Conservation (phyloP, 345 rosid genomes). For the Salix viminalis region DNA sequence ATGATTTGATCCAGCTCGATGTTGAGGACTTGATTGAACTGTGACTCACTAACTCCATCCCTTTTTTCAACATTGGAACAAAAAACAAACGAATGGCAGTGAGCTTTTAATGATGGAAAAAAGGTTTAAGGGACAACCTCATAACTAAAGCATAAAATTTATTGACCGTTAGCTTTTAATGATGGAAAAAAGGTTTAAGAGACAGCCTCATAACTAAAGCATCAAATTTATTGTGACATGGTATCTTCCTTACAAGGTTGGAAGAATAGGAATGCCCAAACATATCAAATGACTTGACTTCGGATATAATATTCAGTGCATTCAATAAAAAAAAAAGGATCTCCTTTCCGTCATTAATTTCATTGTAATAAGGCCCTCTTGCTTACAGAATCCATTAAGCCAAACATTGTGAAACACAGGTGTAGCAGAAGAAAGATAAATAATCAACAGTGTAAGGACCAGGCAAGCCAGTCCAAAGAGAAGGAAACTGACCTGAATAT, state of each 20-base stretch:
- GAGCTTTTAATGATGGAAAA: background rate
- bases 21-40: constrained; percentile 27
- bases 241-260: background rate
- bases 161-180: background rate
- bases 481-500: constrained; percentile 15
- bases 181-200: background rate
- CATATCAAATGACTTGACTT: background rate
- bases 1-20: constrained; percentile 21
- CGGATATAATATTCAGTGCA: background rate
- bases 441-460: background rate
- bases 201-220: background rate
- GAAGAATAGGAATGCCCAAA: background rate
- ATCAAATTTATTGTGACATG: background rate
- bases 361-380: background rate
- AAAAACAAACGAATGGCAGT: background rate
- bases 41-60: constrained; percentile 29
- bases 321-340: background rate
- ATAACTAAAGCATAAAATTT: background rate
- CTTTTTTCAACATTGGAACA: constrained; percentile 2
- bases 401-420: background rate
- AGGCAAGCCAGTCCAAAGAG: background rate
- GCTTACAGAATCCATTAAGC: background rate
- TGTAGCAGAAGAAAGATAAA: background rate
- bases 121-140: background rate
- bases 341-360: background rate